Conservation (phyloP, 805 yeast species). For the Torulaspora maleeae region DNA sequence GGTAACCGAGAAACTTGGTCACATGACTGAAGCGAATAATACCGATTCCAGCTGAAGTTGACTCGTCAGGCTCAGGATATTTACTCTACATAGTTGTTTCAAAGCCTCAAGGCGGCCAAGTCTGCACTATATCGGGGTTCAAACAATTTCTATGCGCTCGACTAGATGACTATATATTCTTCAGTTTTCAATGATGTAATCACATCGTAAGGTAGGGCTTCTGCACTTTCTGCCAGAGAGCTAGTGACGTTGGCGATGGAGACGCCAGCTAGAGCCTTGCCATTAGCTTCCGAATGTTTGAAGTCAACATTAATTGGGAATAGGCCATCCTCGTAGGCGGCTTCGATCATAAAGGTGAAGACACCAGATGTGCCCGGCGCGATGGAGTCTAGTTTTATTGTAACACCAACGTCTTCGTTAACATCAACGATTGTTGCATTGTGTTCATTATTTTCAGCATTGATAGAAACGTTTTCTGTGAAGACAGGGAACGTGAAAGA, state of each 20-base stretch:
- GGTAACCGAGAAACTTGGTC: not conserved
- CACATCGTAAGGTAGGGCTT: slow-evolving; percentile 66
- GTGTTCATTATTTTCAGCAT: slow-evolving; percentile 44
- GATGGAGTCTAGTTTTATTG: slow-evolving; percentile 57
- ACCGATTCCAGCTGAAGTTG: not conserved
- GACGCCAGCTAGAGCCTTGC: slow-evolving; percentile 51
- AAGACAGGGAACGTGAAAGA: slow-evolving; percentile 59
- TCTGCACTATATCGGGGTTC: no score
- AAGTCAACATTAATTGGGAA: slow-evolving; percentile 84
- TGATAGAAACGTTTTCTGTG: slow-evolving; percentile 50
- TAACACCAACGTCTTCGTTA: slow-evolving; percentile 59
- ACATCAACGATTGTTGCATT: slow-evolving; percentile 54
- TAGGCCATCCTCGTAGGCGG: slow-evolving; percentile 71
- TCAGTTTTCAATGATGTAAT: slow-evolving; percentile 55
- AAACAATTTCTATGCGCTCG: not conserved
- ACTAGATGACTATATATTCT: slow-evolving; percentile 46
- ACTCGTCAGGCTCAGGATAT: not conserved
- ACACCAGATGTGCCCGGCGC: slow-evolving; percentile 57
- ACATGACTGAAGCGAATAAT: not conserved
- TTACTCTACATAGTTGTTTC: not conserved
- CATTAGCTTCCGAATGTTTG: slow-evolving; percentile 44
- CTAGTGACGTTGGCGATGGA: slow-evolving; percentile 55
- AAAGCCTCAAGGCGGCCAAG: no score
- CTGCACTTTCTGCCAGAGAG: slow-evolving; percentile 42
- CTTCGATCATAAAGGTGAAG: slow-evolving; percentile 73